Evolutionary conservation across 495 filamentous ascomycete genomes (phyloP).

Genomic region (Letharia columbiana): DNA sequence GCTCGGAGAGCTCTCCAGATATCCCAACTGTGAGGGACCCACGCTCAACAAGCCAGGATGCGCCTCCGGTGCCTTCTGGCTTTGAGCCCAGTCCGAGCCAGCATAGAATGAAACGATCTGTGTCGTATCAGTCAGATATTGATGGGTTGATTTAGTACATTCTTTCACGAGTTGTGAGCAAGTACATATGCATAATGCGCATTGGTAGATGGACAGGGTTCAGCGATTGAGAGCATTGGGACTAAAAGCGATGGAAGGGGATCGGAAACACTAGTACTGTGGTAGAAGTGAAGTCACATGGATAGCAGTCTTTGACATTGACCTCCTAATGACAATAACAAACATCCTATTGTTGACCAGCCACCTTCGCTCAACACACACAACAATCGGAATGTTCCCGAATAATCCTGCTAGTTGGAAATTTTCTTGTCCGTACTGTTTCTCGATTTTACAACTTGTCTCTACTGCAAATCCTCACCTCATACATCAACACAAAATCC

Average conservation of each 20-base stretch:
- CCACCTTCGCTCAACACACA: background rate
- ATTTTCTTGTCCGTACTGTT: background rate
- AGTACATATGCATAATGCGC: background rate
- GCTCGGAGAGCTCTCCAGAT: constrained; percentile 37
- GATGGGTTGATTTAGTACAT: constrained; percentile 1
- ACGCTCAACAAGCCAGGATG: background rate
- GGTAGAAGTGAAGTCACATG: background rate
- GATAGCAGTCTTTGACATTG: background rate
- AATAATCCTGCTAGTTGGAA: background rate
- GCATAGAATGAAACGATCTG: constrained; percentile 16
- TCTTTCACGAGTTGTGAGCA: constrained; percentile 2
- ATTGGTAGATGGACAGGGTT: background rate
- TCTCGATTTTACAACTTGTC: background rate
- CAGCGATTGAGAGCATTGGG: background rate
- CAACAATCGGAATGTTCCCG: background rate
- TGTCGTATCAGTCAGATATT: constrained; percentile 15
- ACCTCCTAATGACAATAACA: background rate
- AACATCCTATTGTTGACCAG: background rate
- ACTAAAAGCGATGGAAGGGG: background rate
- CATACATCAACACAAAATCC: background rate
- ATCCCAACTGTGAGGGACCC: constrained; percentile 2
- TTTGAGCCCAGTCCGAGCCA: constrained; percentile 1
- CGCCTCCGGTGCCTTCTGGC: constrained; percentile 1
- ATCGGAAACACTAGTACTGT: background rate
- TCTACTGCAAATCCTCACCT: background rate